Evolutionary conservation across 106 monocot genomes (phyloP), one percentile per base, ranked within the genome.

Genomic region (Triglochin maritima): DNA sequence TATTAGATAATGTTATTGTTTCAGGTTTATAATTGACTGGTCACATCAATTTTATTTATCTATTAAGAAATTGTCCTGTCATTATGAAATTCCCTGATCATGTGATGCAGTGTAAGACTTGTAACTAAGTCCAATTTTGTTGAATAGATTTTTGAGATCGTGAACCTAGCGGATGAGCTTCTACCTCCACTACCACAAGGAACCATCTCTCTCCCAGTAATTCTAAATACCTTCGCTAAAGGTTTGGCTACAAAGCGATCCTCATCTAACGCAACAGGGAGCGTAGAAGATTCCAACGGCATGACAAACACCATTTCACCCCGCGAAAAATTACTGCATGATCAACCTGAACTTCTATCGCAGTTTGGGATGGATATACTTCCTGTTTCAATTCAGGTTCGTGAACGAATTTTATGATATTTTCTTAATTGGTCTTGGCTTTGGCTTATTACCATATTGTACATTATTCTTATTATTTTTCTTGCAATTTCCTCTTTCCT

Each of bases 351-450:
- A 78, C 88, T 96, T 69, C 73, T 96, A 45, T 73, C 81, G 56
- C 96, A 91, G 79, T 90, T 96, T 82, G 90, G 96, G 46, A 71
- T 80, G 78, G 90, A 96, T 71, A 65, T 96, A 11, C 88, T 96
- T 59, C 90, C 90, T 80, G 69, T 90, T 64, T 60, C 91, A 47
- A 91, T 82, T 53, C 90, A 96, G 96, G 96, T 90, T 59, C 4
- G 50, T 52, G 10, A 16, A 13, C 44, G 13, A 14, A 42, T 41
- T 14, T 5, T 52, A 41, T 54, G 5, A 2, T 54, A 1, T 46
- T 7, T 54, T 53, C 9, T 53, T 67, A 17, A 53, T 67, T 52
- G 29, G 16, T 52, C 3, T 13, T 50, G 29, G n/a, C 64, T 65
- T 65, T 49, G 11, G 17, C 50, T 71, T 47, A 8, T 12, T 9